These are phyloP conservation scores for Termitomyces sp. DNA, from an alignment of 1,284 basidiomycete genomes.

Conservation along the genomic window DNA sequence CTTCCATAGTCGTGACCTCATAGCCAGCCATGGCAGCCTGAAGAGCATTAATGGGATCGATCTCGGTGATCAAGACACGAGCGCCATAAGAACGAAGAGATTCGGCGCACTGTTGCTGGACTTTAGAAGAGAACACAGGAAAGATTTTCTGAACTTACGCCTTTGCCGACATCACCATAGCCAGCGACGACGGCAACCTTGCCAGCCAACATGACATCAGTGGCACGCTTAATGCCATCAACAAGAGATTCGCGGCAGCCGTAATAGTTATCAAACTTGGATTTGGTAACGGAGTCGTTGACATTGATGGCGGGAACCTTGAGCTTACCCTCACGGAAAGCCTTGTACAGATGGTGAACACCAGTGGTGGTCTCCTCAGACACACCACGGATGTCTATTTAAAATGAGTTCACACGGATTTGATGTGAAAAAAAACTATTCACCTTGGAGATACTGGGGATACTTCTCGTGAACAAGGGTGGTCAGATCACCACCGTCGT, in stretches of 20 bases:
- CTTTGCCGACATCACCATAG: conserved; percentile 99
- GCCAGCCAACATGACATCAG: conserved; percentile 99
- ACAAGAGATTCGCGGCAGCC: conserved; percentile 99
- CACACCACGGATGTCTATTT: conserved; percentile 79
- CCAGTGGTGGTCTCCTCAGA: conserved; percentile 99
- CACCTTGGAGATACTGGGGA: conserved; percentile 81
- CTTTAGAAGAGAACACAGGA: conserved; percentile 5
- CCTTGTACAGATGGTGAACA: conserved; percentile 99
- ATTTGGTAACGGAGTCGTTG: conserved; percentile 99
- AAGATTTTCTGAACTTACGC: conserved; percentile 51
- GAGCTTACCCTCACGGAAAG: conserved; percentile 92
- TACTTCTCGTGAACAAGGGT: conserved; percentile 94
- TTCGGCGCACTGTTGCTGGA: conserved; percentile 79
- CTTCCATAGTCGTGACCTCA: conserved; percentile 98
- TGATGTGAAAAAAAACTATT: conserved; percentile 1
- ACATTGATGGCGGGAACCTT: conserved; percentile 99
- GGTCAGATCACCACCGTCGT: conserved; percentile 98
- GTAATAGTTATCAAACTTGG: conserved; percentile 97
- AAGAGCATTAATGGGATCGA: conserved; percentile 99
- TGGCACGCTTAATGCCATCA: conserved; percentile 99
- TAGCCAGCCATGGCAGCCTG: conserved; percentile 99
- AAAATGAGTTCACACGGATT: conserved; percentile 5
- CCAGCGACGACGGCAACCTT: conserved; percentile 99
- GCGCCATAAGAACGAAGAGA: conserved; percentile 95
- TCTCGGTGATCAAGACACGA: conserved; percentile 95